Base-by-base conservation (phyloP, 208 protist genomes). In the Crithidia fasciculata region DNA sequence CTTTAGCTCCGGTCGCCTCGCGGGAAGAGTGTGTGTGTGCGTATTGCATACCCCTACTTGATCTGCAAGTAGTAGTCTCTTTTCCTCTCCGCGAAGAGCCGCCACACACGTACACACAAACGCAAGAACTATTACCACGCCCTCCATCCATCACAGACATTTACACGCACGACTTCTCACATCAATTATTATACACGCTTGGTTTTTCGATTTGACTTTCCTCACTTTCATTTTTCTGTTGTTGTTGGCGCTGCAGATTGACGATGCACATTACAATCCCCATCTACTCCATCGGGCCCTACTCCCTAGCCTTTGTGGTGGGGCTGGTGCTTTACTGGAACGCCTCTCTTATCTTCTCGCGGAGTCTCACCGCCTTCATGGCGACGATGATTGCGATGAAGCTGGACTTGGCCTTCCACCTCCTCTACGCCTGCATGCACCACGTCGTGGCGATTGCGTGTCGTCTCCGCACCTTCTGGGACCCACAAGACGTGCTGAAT, bases 291-390 rank as follows among this genome's bases (percentile, higher is more conserved):
- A 7, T 81, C n/a, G 58, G 50, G 16, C 65, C 67, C 15, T 76
- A 81, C 44, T 57, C 59, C 41, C 4, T 73, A 37, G 43, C 61
- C 8, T 12, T 74, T 13, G 40, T 66, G 56, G 19, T 59, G 13
- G 56, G 59, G 4, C 73, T 92, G 5, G 47, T 89, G 44, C 52
- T 87, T 6, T 86, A 92, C 64, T 92, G 87, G 87, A 87, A 87
- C 72, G 65, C 82, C n/a, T 83, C 78, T 37, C 54, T 61, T 44
- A 58, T 81, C 15, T 10, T 78, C n/a, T 83, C 76, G 50, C 62
- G 70, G 36, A 28, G 59, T 50, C 45, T 80, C 16, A 74, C 74
- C 4, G 74, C 74, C 0, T 69, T 80, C 43, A 58, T 80, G 43
- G 67, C 67, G 15, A 69, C 74, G 36, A 60, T 66, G 39, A 28